Evolutionary conservation across 495 filamentous ascomycete species (phyloP), one percentile per base, ranked within the genome.

Genomic region (Penicillium verhagenii): DNA sequence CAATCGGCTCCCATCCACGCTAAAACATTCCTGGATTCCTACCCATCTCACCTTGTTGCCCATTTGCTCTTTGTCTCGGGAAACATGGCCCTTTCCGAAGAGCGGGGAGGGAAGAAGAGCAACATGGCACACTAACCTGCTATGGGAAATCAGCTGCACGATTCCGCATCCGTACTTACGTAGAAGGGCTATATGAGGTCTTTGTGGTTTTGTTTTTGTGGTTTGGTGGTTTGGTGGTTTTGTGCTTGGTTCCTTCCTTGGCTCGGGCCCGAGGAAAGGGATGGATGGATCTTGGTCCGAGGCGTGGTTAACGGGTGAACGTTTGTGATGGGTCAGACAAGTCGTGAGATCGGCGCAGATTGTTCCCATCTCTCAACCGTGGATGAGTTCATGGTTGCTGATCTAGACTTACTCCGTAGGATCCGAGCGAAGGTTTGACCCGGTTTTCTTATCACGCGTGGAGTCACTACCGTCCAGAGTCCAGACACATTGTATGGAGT

Each of bases 1-100:
- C 49, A 52, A 52, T 52, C 49, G 49, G 49, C 49, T 42, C 14
- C 23, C 16, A 52, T 52, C 49, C 49, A 18, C 20, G 0, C 3
- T 4, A 19, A 26, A 21, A 1, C 2, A 23, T 25, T 28, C 43
- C 43, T 7, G 39, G 7, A n/a, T 5, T 24, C 31, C n/a, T n/a
- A n/a, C n/a, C 29, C 13, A 35, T 18, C 29, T 21, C 29, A 33
- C 31, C 29, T 5, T 4, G 6, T 14, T 50, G 21, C 47, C 33
- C 31, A 50, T 50, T 50, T 23, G 47, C 39, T 11, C 31, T 18
- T 26, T 24, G 31, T 21, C 35, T 16, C 29, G 29, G 26, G 28
- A 48, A 35, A 35, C n/a, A 48, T 48, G 26, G 26, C 40, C 11
- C 40, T 35, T 14, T 13, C 21, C 3, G 6, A 20, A 14, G 23